Evolutionary conservation across 495 filamentous ascomycete species (phyloP).

Genomic region (Penicilliopsis zonata): DNA sequence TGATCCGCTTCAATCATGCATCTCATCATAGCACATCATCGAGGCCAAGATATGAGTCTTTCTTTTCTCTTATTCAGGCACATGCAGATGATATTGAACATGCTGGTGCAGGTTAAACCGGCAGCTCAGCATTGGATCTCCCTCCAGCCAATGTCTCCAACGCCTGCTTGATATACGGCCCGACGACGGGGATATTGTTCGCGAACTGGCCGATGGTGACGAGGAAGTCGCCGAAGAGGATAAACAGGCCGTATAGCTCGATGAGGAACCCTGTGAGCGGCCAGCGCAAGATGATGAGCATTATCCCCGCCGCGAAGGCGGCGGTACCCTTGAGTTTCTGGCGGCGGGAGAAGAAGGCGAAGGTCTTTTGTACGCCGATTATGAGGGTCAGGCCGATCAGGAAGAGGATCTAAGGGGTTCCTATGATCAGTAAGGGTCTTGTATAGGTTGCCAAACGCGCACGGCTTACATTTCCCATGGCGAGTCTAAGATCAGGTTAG

Average conservation of each 20-base stretch:
- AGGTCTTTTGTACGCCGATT: constrained; percentile 84
- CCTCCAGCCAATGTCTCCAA: constrained; percentile 54
- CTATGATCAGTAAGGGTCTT: no score
- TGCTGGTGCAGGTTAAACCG: no score
- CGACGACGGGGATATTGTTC: constrained; percentile 72
- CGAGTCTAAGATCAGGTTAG: constrained; percentile 39
- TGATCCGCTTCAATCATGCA: no score
- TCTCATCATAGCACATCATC: no score
- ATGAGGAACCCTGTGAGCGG: constrained; percentile 78
- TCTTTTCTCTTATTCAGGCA: no score
- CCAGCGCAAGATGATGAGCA: constrained; percentile 80
- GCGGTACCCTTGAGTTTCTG: constrained; percentile 88
- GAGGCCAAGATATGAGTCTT: no score
- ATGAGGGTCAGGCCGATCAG: constrained; percentile 89
- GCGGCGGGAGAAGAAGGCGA: constrained; percentile 82
- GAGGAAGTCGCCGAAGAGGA: constrained; percentile 92
- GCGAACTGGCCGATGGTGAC: constrained; percentile 85
- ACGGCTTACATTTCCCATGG: constrained; percentile 69
- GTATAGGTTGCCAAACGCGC: constrained; percentile 2
- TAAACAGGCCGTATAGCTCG: constrained; percentile 84
- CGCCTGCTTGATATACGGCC: constrained; percentile 61
- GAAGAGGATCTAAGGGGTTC: constrained; percentile 68
- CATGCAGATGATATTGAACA: no score
- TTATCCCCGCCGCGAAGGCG: constrained; percentile 74
- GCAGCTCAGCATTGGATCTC: constrained; percentile 62